Base-by-base conservation (phyloP, 2,329 filamentous ascomycete species). In the Thyridium curvatum region DNA sequence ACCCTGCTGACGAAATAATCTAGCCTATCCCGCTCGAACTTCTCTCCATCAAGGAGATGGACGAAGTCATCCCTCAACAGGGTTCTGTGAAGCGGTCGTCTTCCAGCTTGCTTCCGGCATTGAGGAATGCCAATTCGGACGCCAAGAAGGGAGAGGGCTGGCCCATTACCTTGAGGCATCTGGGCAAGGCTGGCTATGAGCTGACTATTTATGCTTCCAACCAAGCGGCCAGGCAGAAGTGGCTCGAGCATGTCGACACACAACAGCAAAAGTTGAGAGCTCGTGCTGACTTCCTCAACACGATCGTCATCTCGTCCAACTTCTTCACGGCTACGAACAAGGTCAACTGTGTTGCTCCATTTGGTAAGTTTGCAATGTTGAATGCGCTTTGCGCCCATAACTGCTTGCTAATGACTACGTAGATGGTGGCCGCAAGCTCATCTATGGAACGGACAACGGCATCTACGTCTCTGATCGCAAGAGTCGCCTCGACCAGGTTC, bases 131-230 rank as follows among this genome's bases (percentile, higher is more conserved):
- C 37, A 59, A 62, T 30, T 55, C 59, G 3, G 69, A 73, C 34
- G 76, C 83, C 48, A 79, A 75, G 56, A 77, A 76, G 50, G 64
- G 66, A 32, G 87, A 94, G 51, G 88, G 86, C 34, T 94, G 87
- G 66, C 93, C 93, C 0, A 94, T 98, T 44, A 97, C 91, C 2
- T 98, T 98, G 72, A 83, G 86, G 50, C 89, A 96, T 70, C 74
- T 98, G 43, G 93, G 93, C 35, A 96, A 94, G 63, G 90, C 89
- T 39, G 93, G 91, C 26, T 98, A 96, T 56, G 91, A 96, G 58
- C 69, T 89, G 52, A 93, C 90, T 4, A 72, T 98, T 4, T 97
- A 84, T 61, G 91, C 89, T 34, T 81, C 84, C 9, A 94, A 87
- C 42, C 83, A 87, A 50, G 84, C 87, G 8, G 86, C 88, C 18